Percentiles rank a stretch among this genome's conserved stretches.
These are phyloP conservation scores for Pichia inconspicua DNA, from an alignment of 1,139 yeast species.

Conservation along the genomic window DNA sequence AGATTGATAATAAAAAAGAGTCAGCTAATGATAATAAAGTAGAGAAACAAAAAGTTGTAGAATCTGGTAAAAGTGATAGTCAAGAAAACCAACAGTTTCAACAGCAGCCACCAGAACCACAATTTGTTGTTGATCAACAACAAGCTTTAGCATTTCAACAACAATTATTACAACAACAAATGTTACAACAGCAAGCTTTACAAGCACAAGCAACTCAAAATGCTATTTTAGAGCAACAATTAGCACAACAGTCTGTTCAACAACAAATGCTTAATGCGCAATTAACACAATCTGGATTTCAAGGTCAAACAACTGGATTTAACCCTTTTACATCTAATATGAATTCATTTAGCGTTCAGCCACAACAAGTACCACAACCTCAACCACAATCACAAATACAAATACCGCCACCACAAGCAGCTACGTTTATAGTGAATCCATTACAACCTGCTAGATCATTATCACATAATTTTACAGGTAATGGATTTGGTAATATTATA, in stretches of 20 bases:
- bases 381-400: background rate
- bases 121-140: background rate
- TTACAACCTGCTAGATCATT: conserved; percentile 10
- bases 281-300: conserved; percentile 3
- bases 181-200: conserved; percentile 8
- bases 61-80: background rate
- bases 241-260: conserved; percentile 2
- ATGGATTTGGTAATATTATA: conserved; percentile 11
- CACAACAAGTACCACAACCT: background rate
- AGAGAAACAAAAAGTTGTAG: background rate
- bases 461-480: conserved; percentile 14
- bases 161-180: background rate
- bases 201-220: conserved; percentile 11
- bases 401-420: background rate
- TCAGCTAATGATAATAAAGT: background rate
- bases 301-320: conserved; percentile 22
- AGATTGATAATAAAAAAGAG: background rate
- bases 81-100: conserved; percentile 9
- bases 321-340: conserved; percentile 22
- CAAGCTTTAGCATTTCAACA: conserved; percentile 2
- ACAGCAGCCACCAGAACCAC: conserved; percentile 4
- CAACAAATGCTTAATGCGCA: conserved; percentile 5
- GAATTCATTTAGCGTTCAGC: conserved; percentile 14
- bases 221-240: conserved; percentile 10
- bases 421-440: conserved; percentile 7